Evolutionary conservation across 371 early-diverging fungal genomes (phyloP).

Genomic region (Zancudomyces culisetae): DNA sequence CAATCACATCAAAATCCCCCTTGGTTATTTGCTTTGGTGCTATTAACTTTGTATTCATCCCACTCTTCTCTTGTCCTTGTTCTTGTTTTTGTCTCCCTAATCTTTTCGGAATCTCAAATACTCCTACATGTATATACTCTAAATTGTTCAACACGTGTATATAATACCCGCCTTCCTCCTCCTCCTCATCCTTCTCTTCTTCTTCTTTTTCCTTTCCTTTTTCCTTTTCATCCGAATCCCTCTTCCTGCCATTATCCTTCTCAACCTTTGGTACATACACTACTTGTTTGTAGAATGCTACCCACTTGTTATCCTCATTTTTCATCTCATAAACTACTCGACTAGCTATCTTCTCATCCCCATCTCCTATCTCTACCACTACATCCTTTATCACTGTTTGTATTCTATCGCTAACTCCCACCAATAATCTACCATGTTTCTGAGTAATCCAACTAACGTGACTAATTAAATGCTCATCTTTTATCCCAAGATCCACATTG

Average conservation of each 20-base stretch:
- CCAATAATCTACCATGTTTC: constrained; percentile 39
- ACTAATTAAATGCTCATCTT: constrained; percentile 53
- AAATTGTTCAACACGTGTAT: constrained; percentile 56
- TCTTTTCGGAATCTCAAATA: constrained; percentile 33
- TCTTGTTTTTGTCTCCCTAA: too few relatives aligned
- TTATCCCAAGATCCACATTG: constrained; percentile 26
- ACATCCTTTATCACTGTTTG: constrained; percentile 52
- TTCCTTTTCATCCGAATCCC: constrained; percentile 17
- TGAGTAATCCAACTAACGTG: constrained; percentile 65
- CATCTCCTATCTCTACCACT: not conserved
- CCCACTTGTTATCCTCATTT: constrained; percentile 49
- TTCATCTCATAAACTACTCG: constrained; percentile 29
- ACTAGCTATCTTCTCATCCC: constrained; percentile 18
- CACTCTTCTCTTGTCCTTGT: too few relatives aligned
- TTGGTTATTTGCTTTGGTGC: constrained; percentile 50
- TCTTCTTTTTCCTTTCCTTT: too few relatives aligned
- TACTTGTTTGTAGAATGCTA: constrained; percentile 27
- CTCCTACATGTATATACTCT: constrained; percentile 60
- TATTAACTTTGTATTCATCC: constrained; percentile 15
- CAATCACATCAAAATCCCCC: constrained; percentile 70
- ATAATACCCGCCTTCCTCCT: constrained; percentile 41
- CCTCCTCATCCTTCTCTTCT: too few relatives aligned
- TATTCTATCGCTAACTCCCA: constrained; percentile 69
- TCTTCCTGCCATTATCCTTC: too few relatives aligned
- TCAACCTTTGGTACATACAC: constrained; percentile 13